Conservation (phyloP, 495 filamentous ascomycete species). For the Gamarada debralockiae region DNA sequence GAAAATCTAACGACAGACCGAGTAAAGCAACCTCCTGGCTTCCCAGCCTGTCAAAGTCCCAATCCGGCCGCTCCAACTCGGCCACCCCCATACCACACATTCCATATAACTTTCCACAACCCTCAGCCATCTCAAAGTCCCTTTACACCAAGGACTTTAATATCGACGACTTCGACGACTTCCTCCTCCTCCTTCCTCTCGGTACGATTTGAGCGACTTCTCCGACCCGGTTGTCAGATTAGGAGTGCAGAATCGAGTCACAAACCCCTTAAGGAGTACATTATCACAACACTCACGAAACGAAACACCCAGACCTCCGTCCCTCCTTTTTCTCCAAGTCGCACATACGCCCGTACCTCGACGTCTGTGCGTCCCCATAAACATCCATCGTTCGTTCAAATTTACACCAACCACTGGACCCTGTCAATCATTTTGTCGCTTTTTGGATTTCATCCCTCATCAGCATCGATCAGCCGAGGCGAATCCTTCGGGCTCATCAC, state of each 20-base stretch:
- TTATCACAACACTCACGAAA: conserved; percentile 20
- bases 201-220: neutral
- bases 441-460: neutral
- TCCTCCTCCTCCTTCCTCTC: neutral
- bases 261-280: conserved; percentile 20
- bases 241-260: conserved; percentile 5
- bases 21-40: too few relatives aligned
- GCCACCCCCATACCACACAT: conserved; percentile 4
- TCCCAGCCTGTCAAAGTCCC: neutral
- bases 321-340: neutral
- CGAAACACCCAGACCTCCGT: conserved; percentile 18
- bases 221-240: neutral
- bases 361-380: conserved; percentile 17
- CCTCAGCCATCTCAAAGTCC: neutral
- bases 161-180: neutral
- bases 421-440: neutral
- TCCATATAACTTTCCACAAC: neutral
- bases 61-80: neutral
- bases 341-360: neutral
- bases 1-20: too few relatives aligned
- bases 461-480: conserved; percentile 9
- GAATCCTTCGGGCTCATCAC: conserved; percentile 14
- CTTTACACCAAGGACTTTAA: neutral
- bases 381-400: neutral
- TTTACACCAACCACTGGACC: neutral